phyloP scores from a whole-genome alignment of 106 monocot species.

The Platanthera guangdongensis region DNA sequence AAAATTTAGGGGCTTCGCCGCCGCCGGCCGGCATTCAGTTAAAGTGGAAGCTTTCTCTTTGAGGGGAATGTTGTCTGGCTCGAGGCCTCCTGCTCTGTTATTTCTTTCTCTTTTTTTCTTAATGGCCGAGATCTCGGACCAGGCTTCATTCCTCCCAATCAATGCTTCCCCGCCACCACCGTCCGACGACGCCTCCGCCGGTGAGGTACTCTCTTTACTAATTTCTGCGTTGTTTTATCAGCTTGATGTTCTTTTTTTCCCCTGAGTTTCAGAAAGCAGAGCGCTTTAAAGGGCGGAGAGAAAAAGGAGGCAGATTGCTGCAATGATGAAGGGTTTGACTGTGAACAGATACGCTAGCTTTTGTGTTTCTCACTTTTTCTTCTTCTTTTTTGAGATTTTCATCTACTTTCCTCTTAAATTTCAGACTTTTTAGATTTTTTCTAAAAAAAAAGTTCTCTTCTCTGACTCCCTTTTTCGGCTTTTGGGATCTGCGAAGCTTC shows the following conservation, averaged over 20 bases:
- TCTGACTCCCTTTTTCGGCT: not conserved
- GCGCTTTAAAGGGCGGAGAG: not conserved
- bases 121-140: conserved; percentile 32
- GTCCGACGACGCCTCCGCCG: not conserved
- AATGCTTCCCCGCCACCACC: conserved; percentile 34
- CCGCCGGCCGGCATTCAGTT: not conserved
- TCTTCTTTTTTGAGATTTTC: not conserved
- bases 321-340: conserved; percentile 3
- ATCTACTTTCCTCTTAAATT: not conserved
- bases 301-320: not conserved
- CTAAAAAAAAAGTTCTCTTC: not conserved
- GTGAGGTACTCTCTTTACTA: not conserved
- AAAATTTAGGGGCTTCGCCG: not conserved
- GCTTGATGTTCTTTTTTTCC: not conserved
- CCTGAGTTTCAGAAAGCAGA: not conserved
- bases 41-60: conserved; percentile 25
- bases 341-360: not conserved
- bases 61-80: conserved; percentile 32
- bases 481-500: not conserved
- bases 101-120: not conserved
- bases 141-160: conserved; percentile 98
- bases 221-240: not conserved
- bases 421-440: not conserved
- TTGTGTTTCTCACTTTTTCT: not conserved
- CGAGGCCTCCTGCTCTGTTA: conserved; percentile 7